phyloP scores from a whole-genome alignment of 2,329 filamentous ascomycete genomes.

The Acrocalymma vagum region DNA sequence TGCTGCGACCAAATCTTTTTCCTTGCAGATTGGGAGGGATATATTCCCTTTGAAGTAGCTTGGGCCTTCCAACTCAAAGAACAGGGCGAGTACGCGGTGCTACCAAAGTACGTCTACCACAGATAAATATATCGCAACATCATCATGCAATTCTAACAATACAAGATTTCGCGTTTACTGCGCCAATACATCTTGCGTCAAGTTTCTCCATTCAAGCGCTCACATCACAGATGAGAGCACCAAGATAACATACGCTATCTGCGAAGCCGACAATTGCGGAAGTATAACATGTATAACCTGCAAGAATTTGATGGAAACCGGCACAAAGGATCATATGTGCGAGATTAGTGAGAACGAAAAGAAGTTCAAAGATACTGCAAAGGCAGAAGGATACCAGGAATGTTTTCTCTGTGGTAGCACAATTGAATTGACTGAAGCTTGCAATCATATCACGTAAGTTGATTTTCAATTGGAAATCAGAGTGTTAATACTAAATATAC shows the following conservation, averaged over 20 bases:
- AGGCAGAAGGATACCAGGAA: conserved; percentile 36
- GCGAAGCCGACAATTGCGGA: conserved; percentile 25
- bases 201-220: conserved; percentile 29
- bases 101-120: conserved; percentile 31
- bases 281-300: conserved; percentile 34
- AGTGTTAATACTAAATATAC: conserved; percentile 6
- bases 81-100: conserved; percentile 36
- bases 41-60: conserved; percentile 26
- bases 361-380: conserved; percentile 31
- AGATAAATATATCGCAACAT: neutral
- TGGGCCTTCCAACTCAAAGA: conserved; percentile 33
- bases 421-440: conserved; percentile 41
- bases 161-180: conserved; percentile 39
- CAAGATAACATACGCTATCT: conserved; percentile 29
- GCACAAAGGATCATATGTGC: conserved; percentile 25
- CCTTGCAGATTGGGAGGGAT: conserved; percentile 28
- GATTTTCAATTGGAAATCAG: too few species aligned
- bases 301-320: conserved; percentile 22
- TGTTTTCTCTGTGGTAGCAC: conserved; percentile 34
- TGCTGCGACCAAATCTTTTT: conserved; percentile 36
- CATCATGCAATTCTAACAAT: conserved; percentile 2
- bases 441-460: conserved; percentile 41
- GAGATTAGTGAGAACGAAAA: conserved; percentile 26
- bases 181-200: conserved; percentile 24
- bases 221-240: conserved; percentile 21